Conservation (phyloP, 371 early-diverging fungal genomes). For the Apophysomyces sp. region DNA sequence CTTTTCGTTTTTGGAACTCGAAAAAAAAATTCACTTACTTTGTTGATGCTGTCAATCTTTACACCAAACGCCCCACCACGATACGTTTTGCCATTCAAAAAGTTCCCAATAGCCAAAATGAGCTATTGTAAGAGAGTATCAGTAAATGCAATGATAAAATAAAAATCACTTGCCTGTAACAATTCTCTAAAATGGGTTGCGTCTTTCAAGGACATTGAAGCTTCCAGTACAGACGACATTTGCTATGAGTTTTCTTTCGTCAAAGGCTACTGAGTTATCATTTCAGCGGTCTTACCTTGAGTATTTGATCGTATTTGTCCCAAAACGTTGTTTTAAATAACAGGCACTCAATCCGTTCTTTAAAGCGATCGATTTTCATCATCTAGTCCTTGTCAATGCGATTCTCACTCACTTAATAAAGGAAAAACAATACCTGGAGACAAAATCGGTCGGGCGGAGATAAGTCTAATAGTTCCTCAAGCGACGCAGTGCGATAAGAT, state of each 20-base stretch:
- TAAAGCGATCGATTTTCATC: constrained; percentile 71
- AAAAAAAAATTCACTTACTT: constrained; percentile 52
- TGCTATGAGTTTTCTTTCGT: constrained; percentile 17
- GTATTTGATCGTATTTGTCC: constrained; percentile 61
- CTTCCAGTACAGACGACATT: constrained; percentile 34
- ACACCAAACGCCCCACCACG: constrained; percentile 86
- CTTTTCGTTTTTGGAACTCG: no score
- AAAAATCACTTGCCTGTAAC: constrained; percentile 32
- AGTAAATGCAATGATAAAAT: not conserved
- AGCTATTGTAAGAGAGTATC: constrained; percentile 50
- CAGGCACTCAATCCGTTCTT: constrained; percentile 67
- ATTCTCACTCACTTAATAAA: not conserved
- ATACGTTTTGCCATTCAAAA: constrained; percentile 79
- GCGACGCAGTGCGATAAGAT: constrained; percentile 4
- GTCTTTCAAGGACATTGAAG: constrained; percentile 37
- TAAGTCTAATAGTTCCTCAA: constrained; percentile 7
- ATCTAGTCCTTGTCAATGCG: constrained; percentile 46
- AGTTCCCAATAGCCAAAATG: constrained; percentile 81
- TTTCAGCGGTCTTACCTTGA: constrained; percentile 53
- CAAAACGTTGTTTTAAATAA: constrained; percentile 67
- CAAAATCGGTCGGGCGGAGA: constrained; percentile 20
- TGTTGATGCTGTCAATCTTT: constrained; percentile 76
- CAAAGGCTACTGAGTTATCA: no score
- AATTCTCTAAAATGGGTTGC: constrained; percentile 38
- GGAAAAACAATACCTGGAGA: constrained; percentile 7